Conservation (phyloP, 106 monocot species). For the Agapanthus africanus region DNA sequence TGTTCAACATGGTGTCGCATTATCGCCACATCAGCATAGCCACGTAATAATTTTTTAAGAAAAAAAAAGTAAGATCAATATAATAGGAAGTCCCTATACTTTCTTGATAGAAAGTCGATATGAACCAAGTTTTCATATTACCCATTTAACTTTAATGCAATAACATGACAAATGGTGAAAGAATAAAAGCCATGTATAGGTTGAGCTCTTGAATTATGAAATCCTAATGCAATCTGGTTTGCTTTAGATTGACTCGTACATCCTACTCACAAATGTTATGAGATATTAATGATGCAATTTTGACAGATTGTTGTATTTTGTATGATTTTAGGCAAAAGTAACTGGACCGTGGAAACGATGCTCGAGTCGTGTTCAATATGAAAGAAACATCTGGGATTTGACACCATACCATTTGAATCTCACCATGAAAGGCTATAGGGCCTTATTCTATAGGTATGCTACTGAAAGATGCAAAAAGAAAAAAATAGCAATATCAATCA, state of each 20-base stretch:
- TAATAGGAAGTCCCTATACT: no score
- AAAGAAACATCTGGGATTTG: conserved; percentile 5
- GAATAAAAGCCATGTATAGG: no score
- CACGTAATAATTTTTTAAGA: no score
- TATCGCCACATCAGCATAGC: no score
- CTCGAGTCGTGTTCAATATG: not conserved
- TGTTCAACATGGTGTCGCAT: no score
- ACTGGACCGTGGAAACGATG: not conserved
- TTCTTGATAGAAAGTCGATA: no score
- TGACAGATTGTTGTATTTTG: not conserved
- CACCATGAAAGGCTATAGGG: not conserved
- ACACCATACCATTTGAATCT: conserved; percentile 7
- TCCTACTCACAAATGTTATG: not conserved
- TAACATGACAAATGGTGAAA: no score
- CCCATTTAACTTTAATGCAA: no score
- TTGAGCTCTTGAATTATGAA: no score
- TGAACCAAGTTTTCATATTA: no score
- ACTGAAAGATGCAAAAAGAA: no score
- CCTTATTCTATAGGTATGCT: not conserved
- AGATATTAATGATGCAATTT: not conserved
- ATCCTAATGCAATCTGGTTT: not conserved
- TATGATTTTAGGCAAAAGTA: not conserved
- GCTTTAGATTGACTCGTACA: not conserved
- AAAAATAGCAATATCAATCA: not conserved
- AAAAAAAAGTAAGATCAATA: no score